Evolutionary conservation across 78 protist species (phyloP).

Genomic region (Chrysochromulina parva): DNA sequence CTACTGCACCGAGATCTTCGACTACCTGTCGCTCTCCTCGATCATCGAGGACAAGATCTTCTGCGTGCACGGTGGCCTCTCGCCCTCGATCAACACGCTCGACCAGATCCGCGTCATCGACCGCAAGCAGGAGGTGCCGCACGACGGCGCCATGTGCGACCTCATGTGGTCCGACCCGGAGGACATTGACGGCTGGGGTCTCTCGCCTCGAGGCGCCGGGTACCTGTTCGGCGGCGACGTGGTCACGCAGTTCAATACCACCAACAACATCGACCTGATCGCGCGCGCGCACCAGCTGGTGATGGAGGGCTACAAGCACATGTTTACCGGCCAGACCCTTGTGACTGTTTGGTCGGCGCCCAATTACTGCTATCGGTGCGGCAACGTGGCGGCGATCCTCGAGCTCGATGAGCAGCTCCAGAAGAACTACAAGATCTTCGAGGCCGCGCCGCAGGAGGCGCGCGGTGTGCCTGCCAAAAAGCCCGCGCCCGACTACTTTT

Average conservation of each 20-base stretch:
- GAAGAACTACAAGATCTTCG: slow-evolving; percentile 84
- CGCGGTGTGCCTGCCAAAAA: slow-evolving; percentile 82
- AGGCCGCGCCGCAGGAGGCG: slow-evolving; percentile 88
- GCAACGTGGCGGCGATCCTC: slow-evolving; percentile 95
- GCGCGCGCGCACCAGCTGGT: slow-evolving; percentile 99
- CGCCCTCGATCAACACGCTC: slow-evolving; percentile 89
- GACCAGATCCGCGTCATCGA: slow-evolving; percentile 96
- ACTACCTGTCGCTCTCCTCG: slow-evolving; percentile 94
- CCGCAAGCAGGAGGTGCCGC: slow-evolving; percentile 98
- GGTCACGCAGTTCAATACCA: slow-evolving; percentile 76
- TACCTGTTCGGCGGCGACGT: slow-evolving; percentile 91
- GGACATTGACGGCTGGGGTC: slow-evolving; percentile 92
- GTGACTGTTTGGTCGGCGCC: slow-evolving; percentile 99
- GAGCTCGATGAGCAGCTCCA: slow-evolving; percentile 87
- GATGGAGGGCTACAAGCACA: slow-evolving; percentile 97
- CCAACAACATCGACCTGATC: slow-evolving; percentile 87
- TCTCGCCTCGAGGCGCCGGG: slow-evolving; percentile 99
- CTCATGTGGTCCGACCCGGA: slow-evolving; percentile 99
- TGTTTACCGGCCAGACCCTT: slow-evolving; percentile 87
- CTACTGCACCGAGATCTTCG: slow-evolving; percentile 97
- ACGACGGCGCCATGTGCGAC: slow-evolving; percentile 99
- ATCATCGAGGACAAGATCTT: slow-evolving; percentile 82
- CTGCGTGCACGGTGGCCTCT: slow-evolving; percentile 99
- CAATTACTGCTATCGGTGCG: slow-evolving; percentile 97
- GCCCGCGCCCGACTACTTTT: slow-evolving; percentile 92